Base-by-base conservation (phyloP, 345 rosid genomes). In the Carallia pectinifolia region DNA sequence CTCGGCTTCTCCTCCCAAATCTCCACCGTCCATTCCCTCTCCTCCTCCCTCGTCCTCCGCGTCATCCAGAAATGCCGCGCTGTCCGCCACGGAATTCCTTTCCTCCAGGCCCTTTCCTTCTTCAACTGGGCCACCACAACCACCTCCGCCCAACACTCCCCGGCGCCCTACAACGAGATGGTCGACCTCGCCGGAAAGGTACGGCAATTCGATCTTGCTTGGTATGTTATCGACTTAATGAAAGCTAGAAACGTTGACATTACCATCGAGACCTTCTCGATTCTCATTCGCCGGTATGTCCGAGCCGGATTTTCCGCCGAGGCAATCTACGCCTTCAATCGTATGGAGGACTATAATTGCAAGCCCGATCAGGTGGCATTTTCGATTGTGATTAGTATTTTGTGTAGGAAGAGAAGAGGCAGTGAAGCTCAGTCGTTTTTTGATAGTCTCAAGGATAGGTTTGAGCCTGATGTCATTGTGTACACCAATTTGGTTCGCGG, bases 291-390 rank as follows among this genome's bases (percentile, higher is more conserved):
- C 64, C 96, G 99, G 16, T 95, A 90, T 27, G 92, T 88, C 71
- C 86, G 88, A 79, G 97, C 98, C 17, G 98, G 97, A 44, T 53
- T 95, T 77, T 81, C 92, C 15, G 83, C 84, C 3, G 99, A 95
- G 83, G 99, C 99, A 1, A 87, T 90, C n/a, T 93, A 86, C 78
- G 86, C 93, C 8, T 92, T 95, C 67, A 89, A 92, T 39, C 90
- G 96, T 0, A 92, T 95, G 97, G 99, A 95, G 81, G 98, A 95
- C 39, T 92, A 92, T 68, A 87, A 85, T 31, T 89, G 96, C 55
- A 67, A 53, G 69, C 97, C 98, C 1, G 94, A 95, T 73, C 85
- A 78, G 75, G 79, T 85, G 16, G 91, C 88, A 2, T 92, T 95
- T 76, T 90, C 98, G 9, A 71, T 87, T 7, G 87, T 92, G 66